Evolutionary conservation across 768 basidiomycete genomes (phyloP).

Genomic region (Pleurotus ostreatus): DNA sequence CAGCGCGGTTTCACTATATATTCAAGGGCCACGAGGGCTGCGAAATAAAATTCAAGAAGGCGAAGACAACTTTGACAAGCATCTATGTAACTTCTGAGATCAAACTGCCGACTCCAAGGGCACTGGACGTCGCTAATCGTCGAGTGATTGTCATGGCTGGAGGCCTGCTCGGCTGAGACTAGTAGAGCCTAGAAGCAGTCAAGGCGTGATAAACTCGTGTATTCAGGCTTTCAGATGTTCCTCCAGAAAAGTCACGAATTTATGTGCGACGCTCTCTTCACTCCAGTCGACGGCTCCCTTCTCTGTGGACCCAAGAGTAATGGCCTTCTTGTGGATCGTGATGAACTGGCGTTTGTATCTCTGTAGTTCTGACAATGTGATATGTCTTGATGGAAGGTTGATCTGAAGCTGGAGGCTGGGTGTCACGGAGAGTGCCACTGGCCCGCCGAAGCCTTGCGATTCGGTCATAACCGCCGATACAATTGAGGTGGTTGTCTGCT

Average conservation of each 20-base stretch:
- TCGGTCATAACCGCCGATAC: conserved; percentile 70
- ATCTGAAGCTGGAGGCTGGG: conserved; percentile 41
- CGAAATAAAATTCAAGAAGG: too few species aligned
- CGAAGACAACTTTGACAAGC: too few species aligned
- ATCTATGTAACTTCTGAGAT: too few species aligned
- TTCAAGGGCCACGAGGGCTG: too few species aligned
- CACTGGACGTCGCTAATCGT: too few species aligned
- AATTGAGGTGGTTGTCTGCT: conserved; percentile 66
- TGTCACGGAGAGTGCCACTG: conserved; percentile 42
- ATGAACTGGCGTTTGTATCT: conserved; percentile 91
- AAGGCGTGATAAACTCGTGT: background rate
- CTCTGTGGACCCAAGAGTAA: conserved; percentile 78
- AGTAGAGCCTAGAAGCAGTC: background rate
- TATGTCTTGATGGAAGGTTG: conserved; percentile 59
- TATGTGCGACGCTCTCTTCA: conserved; percentile 63
- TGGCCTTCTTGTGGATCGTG: conserved; percentile 83
- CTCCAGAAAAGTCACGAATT: conserved; percentile 70
- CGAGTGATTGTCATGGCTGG: too few species aligned
- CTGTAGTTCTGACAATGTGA: conserved; percentile 87
- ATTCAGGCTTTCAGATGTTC: conserved; percentile 54
- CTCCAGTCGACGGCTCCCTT: conserved; percentile 75
- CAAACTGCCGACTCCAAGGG: too few species aligned
- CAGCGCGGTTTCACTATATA: too few species aligned
- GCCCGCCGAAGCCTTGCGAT: conserved; percentile 49
- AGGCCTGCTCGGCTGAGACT: background rate